Conservation (phyloP, 2,329 filamentous ascomycete species). For the Raffaelea deltoideospora region DNA sequence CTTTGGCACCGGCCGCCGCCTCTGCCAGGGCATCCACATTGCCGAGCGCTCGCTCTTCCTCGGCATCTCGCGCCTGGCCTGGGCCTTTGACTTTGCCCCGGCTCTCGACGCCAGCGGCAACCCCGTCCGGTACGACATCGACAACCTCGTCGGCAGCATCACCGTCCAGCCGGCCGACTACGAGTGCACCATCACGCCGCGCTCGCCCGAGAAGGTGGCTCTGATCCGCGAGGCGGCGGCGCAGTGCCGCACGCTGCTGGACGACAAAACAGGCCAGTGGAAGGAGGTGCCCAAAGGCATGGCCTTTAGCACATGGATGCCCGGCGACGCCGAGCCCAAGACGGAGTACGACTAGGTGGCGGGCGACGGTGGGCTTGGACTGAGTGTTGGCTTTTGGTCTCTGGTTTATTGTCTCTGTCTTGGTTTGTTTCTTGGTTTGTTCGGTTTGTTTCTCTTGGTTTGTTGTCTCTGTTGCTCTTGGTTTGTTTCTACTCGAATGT, state of each 20-base stretch:
- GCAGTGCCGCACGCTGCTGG: neutral
- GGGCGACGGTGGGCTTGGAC: neutral
- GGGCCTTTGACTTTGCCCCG: no score
- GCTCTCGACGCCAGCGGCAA: no score
- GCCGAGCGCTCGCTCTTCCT: constrained; percentile 33
- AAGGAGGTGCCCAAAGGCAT: constrained; percentile 2
- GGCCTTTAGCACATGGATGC: constrained; percentile 4
- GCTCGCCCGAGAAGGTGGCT: neutral
- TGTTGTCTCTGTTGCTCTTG: no score
- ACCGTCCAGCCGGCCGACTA: constrained; percentile 2
- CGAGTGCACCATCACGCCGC: constrained; percentile 1
- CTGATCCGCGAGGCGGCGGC: constrained; percentile 1
- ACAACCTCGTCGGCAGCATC: constrained; percentile 1
- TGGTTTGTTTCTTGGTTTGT: no score
- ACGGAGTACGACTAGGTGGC: neutral
- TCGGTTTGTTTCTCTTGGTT: no score
- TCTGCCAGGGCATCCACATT: constrained; percentile 43
- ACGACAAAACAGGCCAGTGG: constrained; percentile 1
- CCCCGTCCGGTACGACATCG: constrained; percentile 1
- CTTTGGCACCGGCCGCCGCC: constrained; percentile 39
- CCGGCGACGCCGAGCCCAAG: constrained; percentile 1
- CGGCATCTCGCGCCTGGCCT: constrained; percentile 29
- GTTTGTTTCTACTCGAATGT: no score
- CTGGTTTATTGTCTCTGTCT: no score
- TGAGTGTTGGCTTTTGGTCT: no score